Percentiles rank a stretch among this genome's conserved stretches.
These are phyloP conservation scores for Candida tammaniensis DNA, from an alignment of 805 yeast genomes.

Conservation along the genomic window DNA sequence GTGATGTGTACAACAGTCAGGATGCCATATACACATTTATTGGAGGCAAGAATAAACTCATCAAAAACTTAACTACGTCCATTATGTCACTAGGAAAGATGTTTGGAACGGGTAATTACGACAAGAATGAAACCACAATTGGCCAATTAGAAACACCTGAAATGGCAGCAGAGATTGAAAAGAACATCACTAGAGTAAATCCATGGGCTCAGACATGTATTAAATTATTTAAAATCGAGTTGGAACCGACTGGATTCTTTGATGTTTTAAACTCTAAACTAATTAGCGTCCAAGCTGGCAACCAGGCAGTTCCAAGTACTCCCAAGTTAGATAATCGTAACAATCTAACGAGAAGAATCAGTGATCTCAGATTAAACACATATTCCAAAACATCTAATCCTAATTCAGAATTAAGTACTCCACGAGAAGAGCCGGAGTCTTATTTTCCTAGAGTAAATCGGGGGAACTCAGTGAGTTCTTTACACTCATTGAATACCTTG, in stretches of 20 bases:
- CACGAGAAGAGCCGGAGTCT: conserved; percentile 31
- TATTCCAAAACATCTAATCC: conserved; percentile 25
- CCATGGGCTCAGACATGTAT: conserved; percentile 54
- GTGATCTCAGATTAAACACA: conserved; percentile 37
- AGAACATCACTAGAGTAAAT: conserved; percentile 36
- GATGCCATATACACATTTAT: conserved; percentile 19
- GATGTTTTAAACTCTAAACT: conserved; percentile 15
- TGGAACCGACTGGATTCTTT: conserved; percentile 18
- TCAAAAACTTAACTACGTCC: conserved; percentile 36
- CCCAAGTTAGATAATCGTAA: conserved; percentile 27
- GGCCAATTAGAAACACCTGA: conserved; percentile 11
- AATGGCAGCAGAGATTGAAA: conserved; percentile 21
- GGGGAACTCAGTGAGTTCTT: conserved; percentile 32
- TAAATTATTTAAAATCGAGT: conserved; percentile 46
- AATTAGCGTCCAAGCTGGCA: conserved; percentile 2
- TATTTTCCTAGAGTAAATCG: conserved; percentile 11
- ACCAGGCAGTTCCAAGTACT: conserved; percentile 20
- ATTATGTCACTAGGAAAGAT: conserved; percentile 37
- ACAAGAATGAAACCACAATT: too few relatives aligned
- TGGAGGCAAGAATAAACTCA: conserved; percentile 31
- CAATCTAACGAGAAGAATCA: conserved; percentile 48
- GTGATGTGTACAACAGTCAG: conserved; percentile 42
- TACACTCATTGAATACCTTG: conserved; percentile 39
- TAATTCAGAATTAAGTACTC: conserved; percentile 20
- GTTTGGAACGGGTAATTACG: conserved; percentile 11